Evolutionary conservation across 2,329 filamentous ascomycete genomes (phyloP).

Genomic region (Purpureocillium takamizusanense): DNA sequence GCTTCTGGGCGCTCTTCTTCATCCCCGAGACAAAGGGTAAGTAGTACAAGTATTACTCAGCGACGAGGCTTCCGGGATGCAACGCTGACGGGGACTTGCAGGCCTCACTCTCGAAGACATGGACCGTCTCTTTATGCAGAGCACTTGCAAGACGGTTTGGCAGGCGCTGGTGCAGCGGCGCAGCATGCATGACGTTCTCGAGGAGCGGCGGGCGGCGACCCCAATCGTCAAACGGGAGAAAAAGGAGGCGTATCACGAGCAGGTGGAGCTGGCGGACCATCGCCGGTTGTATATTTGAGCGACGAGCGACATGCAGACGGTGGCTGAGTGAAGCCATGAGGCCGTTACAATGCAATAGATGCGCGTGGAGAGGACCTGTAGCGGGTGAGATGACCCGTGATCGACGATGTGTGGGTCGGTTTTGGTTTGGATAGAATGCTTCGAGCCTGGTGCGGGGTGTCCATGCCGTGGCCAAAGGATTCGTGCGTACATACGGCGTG

Average conservation of each 20-base stretch:
- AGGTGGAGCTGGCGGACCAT: neutral
- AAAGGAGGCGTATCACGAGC: neutral
- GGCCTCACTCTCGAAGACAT: slow-evolving; percentile 37
- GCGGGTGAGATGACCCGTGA: too few relatives aligned
- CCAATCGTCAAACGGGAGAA: neutral
- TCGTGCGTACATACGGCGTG: too few relatives aligned
- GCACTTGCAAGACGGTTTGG: slow-evolving; percentile 23
- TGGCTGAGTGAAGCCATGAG: too few relatives aligned
- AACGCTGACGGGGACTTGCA: slow-evolving; percentile 2
- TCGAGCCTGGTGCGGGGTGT: too few relatives aligned
- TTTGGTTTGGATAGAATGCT: too few relatives aligned
- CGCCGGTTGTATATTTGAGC: neutral
- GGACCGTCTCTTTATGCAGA: slow-evolving; percentile 24
- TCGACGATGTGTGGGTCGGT: too few relatives aligned
- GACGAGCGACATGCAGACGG: too few relatives aligned
- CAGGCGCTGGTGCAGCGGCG: neutral
- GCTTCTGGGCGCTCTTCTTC: slow-evolving; percentile 38
- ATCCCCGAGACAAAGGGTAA: slow-evolving; percentile 42
- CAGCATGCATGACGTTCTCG: slow-evolving; percentile 1
- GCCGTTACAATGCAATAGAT: too few relatives aligned
- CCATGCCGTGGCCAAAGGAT: too few relatives aligned
- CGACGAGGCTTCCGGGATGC: too few relatives aligned
- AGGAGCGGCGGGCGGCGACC: neutral
- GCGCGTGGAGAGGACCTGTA: too few relatives aligned
- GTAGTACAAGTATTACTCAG: neutral